Evolutionary conservation across 1,139 yeast species (phyloP), one percentile per base, ranked within the genome.

Genomic region (Yamadazyma oceani): DNA sequence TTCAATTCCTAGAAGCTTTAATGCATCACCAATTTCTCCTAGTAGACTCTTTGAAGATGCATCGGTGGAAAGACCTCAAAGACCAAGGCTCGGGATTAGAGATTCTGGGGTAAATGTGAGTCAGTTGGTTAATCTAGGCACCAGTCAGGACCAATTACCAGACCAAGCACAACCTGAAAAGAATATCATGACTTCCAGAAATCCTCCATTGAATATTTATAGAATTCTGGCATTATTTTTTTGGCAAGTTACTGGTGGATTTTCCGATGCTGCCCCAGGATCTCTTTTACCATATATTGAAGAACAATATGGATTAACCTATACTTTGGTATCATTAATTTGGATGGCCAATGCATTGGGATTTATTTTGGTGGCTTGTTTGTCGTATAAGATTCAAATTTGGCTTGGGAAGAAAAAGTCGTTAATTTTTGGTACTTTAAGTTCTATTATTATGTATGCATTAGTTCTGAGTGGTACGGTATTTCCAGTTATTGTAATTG

Each of bases 271-370:
- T 12, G 66, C 75, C 0, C 69, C 76, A 1, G 79, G 78, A 31
- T 75, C 75, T 2, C 48, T 73, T 22, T 60, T 73, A 37, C 78
- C 77, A 4, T 59, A 60, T 34, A 62, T 73, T 7, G 75, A 73
- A 42, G 50, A 46, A 6, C 56, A 60, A 37, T 69, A 67, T 50
- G 43, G 47, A 24, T 55, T 69, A 38, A 55, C 56, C 15, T 72
- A 71, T 46, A 58, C 75, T 3, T 50, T 62, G 9, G 69, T 69
- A 5, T 71, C 77, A 14, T 54, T 67, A 40, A 62, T 73, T 39
- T 72, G 77, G 76, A 58, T 72, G 49, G 51, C 69, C 13, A 70
- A 66, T 47, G 75, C 78, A 1, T 42, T 57, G 2, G 78, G 78
- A 10, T 73, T 66, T 45, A 66, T 73, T n/a, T 34, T 58, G 13